Evolutionary conservation across 306 rosid genomes (phyloP), one percentile per base, ranked within the genome.

Genomic region (Astragalus glycyphyllos): DNA sequence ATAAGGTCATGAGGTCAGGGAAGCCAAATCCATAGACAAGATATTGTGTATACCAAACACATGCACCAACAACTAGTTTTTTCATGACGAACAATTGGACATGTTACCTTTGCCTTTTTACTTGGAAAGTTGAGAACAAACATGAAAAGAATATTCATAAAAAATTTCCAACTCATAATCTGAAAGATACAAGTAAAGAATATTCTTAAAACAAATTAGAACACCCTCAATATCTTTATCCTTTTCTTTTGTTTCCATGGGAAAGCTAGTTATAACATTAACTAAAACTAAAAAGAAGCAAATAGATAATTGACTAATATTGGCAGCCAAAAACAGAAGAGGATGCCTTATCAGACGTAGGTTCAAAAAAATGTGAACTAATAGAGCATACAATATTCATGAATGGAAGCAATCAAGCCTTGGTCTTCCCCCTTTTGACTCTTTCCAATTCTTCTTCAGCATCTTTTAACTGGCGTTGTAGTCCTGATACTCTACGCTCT

Each of bases 401-500:
- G 32, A 48, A 59, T 42, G 50, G 49, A 68, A 3, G 26, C 16
- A 37, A 65, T 84, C 81, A 91, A 49, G 73, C 77, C 86, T 75
- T 61, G 60, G 76, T 69, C 62, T 81, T 81, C 62, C 91, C 90
- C 63, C 71, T 83, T 79, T 74, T 80, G 56, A 80, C 73, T 82
- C 60, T 85, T 67, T 85, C 96, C 71, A 91, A 78, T 68, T 89
- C 91, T 62, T 83, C 78, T 84, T 95, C 96, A 0, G 96, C 87
- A 0, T 86, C 90, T 15, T 64, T 71, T 85, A 95, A 81, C 79
- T 81, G 92, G 62, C 14, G 82, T 69, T 75, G 77, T 64, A 95
- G 79, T 0, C 73, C 40, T 20, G 90, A 59, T 72, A 95, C 66
- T 69, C 74, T 89, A 48, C 50, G 79, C 87, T 95, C 90, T 70